These are phyloP conservation scores for Ensete glaucum DNA, from an alignment of 176 grass and related monocot species.

Conservation along the genomic window DNA sequence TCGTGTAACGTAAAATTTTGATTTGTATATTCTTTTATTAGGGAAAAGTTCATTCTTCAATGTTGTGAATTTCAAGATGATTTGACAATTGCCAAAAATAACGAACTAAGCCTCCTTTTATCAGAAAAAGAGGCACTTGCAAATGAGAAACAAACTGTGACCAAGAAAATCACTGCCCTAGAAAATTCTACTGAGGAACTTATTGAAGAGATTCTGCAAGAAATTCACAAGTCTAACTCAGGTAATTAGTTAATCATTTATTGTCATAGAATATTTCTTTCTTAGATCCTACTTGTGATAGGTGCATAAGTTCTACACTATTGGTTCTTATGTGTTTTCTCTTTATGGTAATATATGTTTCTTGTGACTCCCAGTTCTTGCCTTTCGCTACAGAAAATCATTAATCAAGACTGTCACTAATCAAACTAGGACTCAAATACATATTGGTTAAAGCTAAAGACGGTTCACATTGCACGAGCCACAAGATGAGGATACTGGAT, in stretches of 20 bases:
- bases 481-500: no score
- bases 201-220: constrained; percentile 69
- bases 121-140: constrained; percentile 52
- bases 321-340: not conserved
- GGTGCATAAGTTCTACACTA: not conserved
- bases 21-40: constrained; percentile 23
- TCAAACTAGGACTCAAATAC: no score
- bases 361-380: not conserved
- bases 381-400: not conserved
- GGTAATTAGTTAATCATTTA: constrained; percentile 26
- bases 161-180: constrained; percentile 48
- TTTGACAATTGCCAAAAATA: constrained; percentile 25
- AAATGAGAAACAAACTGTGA: constrained; percentile 40
- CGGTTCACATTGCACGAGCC: no score
- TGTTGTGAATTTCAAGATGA: constrained; percentile 48
- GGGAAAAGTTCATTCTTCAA: constrained; percentile 59
- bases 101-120: constrained; percentile 38
- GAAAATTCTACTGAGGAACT: constrained; percentile 62
- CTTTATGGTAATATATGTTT: not conserved
- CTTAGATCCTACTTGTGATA: constrained; percentile 1
- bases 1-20: not conserved
- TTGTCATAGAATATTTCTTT: constrained; percentile 3
- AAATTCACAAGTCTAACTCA: constrained; percentile 49
- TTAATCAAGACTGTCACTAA: no score
- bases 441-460: not conserved